Percentiles rank a stretch among this genome's conserved stretches.
These are phyloP conservation scores for Thuja plicata DNA, from an alignment of 83 land plant species.

Conservation along the genomic window DNA sequence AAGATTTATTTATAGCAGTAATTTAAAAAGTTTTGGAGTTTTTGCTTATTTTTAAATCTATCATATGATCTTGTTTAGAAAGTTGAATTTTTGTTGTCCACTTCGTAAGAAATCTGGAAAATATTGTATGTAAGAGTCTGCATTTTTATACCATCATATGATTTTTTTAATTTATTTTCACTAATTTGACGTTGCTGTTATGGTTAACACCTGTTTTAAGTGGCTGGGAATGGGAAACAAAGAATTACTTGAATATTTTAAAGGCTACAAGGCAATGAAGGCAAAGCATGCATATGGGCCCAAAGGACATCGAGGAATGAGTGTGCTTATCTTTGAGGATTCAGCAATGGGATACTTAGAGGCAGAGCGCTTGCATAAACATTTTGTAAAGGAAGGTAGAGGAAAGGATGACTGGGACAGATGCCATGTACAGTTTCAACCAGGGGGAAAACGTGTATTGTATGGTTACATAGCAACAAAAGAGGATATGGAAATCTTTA, in stretches of 20 bases:
- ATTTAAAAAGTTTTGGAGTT: neutral
- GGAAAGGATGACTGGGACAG: slow-evolving; percentile 70
- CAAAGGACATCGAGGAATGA: slow-evolving; percentile 86
- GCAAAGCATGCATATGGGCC: slow-evolving; percentile 92
- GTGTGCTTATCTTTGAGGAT: slow-evolving; percentile 72
- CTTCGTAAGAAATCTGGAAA: neutral
- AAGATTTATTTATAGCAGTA: neutral
- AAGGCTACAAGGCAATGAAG: slow-evolving; percentile 54
- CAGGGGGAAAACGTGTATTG: slow-evolving; percentile 73
- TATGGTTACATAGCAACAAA: slow-evolving; percentile 70
- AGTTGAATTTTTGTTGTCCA: neutral
- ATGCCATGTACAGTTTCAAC: slow-evolving; percentile 32
- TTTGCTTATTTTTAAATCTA: neutral
- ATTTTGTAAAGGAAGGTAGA: slow-evolving; percentile 46
- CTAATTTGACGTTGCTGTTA: neutral
- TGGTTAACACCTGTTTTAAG: slow-evolving; percentile 28
- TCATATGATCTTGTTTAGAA: neutral
- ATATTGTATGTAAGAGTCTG: neutral
- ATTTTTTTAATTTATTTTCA: neutral
- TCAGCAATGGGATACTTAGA: slow-evolving; percentile 74
- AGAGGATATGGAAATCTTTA: slow-evolving; percentile 71
- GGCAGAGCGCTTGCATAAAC: slow-evolving; percentile 73
- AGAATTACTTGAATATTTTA: slow-evolving; percentile 79
- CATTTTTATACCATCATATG: neutral
- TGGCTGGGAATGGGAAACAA: slow-evolving; percentile 95